Percentiles rank a stretch among this genome's conserved stretches.
Conservation (phyloP, 345 rosid genomes). For the Boechera divaricarpa region DNA sequence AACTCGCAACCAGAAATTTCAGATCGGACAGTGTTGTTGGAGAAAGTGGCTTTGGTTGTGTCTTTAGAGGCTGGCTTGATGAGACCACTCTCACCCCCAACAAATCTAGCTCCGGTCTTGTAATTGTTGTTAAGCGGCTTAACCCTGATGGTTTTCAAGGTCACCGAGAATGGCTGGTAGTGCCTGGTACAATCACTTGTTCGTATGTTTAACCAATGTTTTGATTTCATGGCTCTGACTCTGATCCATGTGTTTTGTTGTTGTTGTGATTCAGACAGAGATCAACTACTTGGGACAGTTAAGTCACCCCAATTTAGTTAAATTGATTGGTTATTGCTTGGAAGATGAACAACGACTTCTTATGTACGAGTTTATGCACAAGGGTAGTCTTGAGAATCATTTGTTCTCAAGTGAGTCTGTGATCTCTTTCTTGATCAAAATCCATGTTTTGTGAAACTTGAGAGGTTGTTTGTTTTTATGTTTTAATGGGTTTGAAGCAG, state of each 20-base stretch:
- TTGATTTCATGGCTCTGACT: not conserved
- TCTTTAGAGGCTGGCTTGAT: constrained; percentile 95
- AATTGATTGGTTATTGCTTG: constrained; percentile 85
- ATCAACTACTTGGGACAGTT: constrained; percentile 87
- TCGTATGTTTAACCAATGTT: not conserved
- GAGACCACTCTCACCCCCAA: constrained; percentile 68
- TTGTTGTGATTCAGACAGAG: constrained; percentile 63
- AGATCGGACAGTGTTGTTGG: constrained; percentile 90
- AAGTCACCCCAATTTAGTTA: constrained; percentile 83
- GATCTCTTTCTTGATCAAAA: not conserved
- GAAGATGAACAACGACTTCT: constrained; percentile 95
- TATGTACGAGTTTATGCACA: constrained; percentile 92
- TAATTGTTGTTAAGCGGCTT: constrained; percentile 89
- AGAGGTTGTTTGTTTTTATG: constrained; percentile 26
- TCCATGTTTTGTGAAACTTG: not conserved
- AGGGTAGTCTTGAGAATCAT: constrained; percentile 95
- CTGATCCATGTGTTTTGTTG: not conserved
- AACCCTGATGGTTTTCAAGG: constrained; percentile 92
- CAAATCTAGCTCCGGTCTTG: constrained; percentile 80
- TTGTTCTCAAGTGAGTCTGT: constrained; percentile 72
- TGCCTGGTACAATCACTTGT: constrained; percentile 42
- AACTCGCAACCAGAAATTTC: constrained; percentile 84
- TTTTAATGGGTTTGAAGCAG: constrained; percentile 49
- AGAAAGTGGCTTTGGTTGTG: constrained; percentile 96
- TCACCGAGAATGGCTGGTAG: constrained; percentile 86